Conservation (phyloP, 768 basidiomycete genomes). For the Suillus subalutaceus region DNA sequence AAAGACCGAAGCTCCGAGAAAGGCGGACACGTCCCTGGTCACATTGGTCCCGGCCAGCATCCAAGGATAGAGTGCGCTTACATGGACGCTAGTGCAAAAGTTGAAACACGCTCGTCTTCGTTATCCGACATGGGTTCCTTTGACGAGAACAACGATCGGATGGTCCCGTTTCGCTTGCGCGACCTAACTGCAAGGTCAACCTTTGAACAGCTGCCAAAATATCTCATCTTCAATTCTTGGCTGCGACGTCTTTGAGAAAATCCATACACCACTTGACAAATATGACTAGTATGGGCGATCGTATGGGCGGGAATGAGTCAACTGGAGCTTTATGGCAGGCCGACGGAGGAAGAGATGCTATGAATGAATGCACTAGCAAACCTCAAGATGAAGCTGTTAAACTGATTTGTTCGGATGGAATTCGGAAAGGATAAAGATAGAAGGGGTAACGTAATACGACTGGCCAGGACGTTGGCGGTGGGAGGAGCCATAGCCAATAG, state of each 20-base stretch:
- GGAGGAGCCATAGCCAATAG: neutral
- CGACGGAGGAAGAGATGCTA: neutral
- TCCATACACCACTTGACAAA: neutral
- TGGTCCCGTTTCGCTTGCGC: constrained; percentile 86
- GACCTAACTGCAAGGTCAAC: constrained; percentile 51
- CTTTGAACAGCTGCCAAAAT: neutral
- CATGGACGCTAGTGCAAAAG: constrained; percentile 81
- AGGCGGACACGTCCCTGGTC: constrained; percentile 74
- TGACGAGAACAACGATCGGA: neutral
- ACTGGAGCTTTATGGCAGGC: neutral
- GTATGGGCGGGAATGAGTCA: neutral
- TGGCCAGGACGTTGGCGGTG: neutral
- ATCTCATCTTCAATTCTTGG: neutral
- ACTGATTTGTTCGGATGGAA: neutral
- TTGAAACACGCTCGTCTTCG: constrained; percentile 79
- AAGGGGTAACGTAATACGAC: neutral
- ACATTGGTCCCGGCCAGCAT: constrained; percentile 93
- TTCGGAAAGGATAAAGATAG: neutral
- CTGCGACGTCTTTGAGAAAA: neutral
- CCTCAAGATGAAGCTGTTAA: neutral
- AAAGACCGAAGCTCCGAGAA: neutral
- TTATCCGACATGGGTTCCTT: constrained; percentile 44
- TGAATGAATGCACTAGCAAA: neutral
- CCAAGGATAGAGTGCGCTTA: constrained; percentile 79
- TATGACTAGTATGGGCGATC: neutral